Base-by-base conservation (phyloP, 805 yeast species). In the Cyberlindnera mycetangii region DNA sequence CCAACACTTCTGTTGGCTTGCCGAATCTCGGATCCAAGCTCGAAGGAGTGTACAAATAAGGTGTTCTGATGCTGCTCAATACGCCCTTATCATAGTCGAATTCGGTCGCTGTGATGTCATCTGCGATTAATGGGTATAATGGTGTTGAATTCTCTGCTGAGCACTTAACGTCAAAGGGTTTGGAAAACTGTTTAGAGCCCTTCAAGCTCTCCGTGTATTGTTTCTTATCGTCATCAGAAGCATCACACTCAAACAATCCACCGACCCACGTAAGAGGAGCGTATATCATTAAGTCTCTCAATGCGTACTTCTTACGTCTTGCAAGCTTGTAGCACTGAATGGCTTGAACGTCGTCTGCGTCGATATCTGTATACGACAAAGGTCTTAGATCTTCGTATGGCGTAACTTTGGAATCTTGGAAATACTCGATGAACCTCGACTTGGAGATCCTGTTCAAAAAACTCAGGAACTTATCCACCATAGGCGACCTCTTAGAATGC, bases 231-330 rank as follows among this genome's bases (percentile, higher is more conserved):
- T 55, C 61, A 16, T 55, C 45, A 2, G 70, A 54, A 1, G 74
- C 45, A 11, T 70, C 62, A 53, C 85, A 79, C 43, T 71, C 70
- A 59, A 72, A 85, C 2, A 84, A 52, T 0, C 81, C 89, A 6
- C 90, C 92, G 2, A 85, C 76, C 64, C 77, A 76, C 0, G 79
- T 72, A 16, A 71, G 66, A 0, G 89, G 87, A 14, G 76, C 64
- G 54, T 70, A 80, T 7, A 79, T 55, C 1, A 75, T 69, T 10
- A 71, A 40, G 22, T 70, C 61, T 39, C 79, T 65, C 11, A 58
- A 59, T 0, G 78, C 76, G 53, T 75, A 81, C 50, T 74, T 71
- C 50, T 73, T 71, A 33, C 81, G 67, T 52, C 89, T 70, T 61
- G 78, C 85, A 45, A 82, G 58, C 45, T 81, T 78, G 54, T 72